Evolutionary conservation across 768 basidiomycete genomes (phyloP), one percentile per base, ranked within the genome.

Genomic region (Termitomyces sp.): DNA sequence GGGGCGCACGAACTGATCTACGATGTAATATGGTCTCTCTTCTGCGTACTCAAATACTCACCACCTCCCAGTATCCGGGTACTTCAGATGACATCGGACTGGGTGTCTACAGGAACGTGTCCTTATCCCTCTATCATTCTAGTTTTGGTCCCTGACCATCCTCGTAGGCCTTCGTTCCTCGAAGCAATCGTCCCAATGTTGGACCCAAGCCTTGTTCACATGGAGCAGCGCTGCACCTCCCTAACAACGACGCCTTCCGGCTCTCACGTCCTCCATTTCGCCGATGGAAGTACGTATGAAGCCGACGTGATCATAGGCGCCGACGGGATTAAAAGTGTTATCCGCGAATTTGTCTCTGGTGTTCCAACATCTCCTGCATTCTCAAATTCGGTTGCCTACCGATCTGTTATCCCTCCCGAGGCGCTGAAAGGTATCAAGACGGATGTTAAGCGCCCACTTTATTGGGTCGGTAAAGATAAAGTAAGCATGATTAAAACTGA

Each of bases 291-390:
- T 13, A 71, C 66, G 0, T 67, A 76, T 53, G 72, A 75, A 56
- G 69, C 79, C 3, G 78, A 81, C 53, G 60, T 82, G 4, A 70
- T 83, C 5, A 66, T 84, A 35, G 80, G 80, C 60, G 76, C 77
- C 2, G 80, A 83, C 54, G 81, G 81, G 5, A 70, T 77, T 44
- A 83, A 79, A 66, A 84, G 82, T 58, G 57, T 65, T 4, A 64
- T 73, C 15, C 75, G 81, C 33, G 58, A 56, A 38, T 68, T 66
- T 47, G 73, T 82, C 1, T 56, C 56, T 9, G 46, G 53, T 22
- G n/a, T 29, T 6, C 39, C 55, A 29, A 63, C 63, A 31, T 53
- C 63, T 41, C 64, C 76, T 12, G 63, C 64, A 16, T 85, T 76
- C 65, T 76, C 76, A 18, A 74, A 77, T 52, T 75, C 74, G 2